Evolutionary conservation across 83 land plant genomes (phyloP), one percentile per base, ranked within the genome.

Genomic region (Thuja plicata): DNA sequence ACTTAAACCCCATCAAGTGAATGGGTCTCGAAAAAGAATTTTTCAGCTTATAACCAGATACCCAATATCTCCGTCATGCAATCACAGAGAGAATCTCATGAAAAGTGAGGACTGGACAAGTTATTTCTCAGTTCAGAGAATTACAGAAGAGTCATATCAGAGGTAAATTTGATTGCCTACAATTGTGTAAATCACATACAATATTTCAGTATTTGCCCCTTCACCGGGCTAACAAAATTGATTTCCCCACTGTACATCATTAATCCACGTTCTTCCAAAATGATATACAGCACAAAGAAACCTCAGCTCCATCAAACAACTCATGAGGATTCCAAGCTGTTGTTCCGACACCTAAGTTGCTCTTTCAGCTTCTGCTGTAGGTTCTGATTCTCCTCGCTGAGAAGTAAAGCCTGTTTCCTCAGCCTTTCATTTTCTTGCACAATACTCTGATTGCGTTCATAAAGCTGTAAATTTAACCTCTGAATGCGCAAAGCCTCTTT

Each of bases 351-450:
- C 30, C 73, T 55, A 86, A 86, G 87, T 38, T 60, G 73, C 27
- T 86, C 46, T 86, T 86, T 71, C 87, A 86, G 73, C 87, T 57
- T 86, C 71, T 55, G 30, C 30, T 86, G 87, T 55, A 86, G 45
- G 21, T 57, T 21, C 41, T 60, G 73, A 78, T 90, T 90, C 81
- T 87, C 89, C 66, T 88, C 54, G 24, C 41, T 76, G 24, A 90
- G 87, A 35, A 88, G 89, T 27, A 87, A 27, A 48, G 91, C 91
- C 45, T 88, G 88, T 86, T 87, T 81, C 60, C 91, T 81, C 81
- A 90, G 89, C 87, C 87, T 66, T 79, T 88, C 89, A 86, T 90
- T 90, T 80, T 90, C 91, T 32, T 90, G 86, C 37, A 82, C 85
- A 21, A 90, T 90, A 48, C 60, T 46, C 66, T 85, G 52, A 84